Evolutionary conservation across 345 rosid genomes (phyloP), one percentile per base, ranked within the genome.

Genomic region (Geranium brycei): DNA sequence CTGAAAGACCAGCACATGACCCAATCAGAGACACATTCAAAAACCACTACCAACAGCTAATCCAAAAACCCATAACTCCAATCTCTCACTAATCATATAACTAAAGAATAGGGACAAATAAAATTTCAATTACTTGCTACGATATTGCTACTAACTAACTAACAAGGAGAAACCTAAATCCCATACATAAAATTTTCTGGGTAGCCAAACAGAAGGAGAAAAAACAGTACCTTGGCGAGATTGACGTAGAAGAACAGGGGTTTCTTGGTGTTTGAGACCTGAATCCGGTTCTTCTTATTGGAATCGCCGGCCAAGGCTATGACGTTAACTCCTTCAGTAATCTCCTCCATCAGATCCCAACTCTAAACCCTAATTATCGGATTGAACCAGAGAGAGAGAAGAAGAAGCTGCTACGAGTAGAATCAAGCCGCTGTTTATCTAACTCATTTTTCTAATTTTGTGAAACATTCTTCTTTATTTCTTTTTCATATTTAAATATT

Each of bases 161-260:
- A 23, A 23, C 28, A 58, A 7, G 8, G 19, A 5, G 28, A 13
- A 58, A 4, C 17, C 19, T 58, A 17, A 58, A 15, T 15, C 28
- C 16, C 19, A 15, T 58, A 11, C 19, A 58, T 58, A 8, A 17
- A 17, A 7, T 35, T 35, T 58, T 17, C 28, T 3, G 11, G 8
- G 60, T 4, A 58, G 16, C 28, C 10, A 58, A 19, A 11, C 64
- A 1, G 16, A 16, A 35, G 19, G 3, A 4, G 18, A 41, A 23
- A 57, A 17, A 19, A n/a, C 0, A 5, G 19, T 38, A 87, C 97
- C 95, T 91, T 91, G 60, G 97, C 93, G 76, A 91, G 96, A 81
- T 88, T 91, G 73, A 91, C 96, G 73, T 88, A 91, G 85, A 91
- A 91, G 76, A 91, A 91, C 77, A 91, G 71, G 41, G 97, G 97